phyloP scores from a whole-genome alignment of 2,329 filamentous ascomycete genomes.

The Trichocomaceae sp. region DNA sequence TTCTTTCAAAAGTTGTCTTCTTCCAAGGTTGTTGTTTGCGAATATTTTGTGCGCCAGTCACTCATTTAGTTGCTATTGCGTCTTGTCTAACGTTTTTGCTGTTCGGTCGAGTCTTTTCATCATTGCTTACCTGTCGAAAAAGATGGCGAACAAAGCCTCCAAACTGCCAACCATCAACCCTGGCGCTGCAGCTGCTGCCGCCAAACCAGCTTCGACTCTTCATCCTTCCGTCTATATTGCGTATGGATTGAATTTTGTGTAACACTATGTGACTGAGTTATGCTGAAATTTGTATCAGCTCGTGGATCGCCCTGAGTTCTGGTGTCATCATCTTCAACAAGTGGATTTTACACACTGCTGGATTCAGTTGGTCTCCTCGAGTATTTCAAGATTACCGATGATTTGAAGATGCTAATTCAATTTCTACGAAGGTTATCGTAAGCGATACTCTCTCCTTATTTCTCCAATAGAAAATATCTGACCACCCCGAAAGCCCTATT shows the following conservation, averaged over 20 bases:
- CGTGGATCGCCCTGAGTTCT: constrained; percentile 89
- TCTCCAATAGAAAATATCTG: background rate
- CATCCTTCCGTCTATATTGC: constrained; percentile 81
- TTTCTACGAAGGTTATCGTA: constrained; percentile 1
- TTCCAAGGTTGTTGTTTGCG: background rate
- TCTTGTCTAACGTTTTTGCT: background rate
- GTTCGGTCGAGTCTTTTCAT: background rate
- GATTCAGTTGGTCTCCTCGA: constrained; percentile 62
- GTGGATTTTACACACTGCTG: constrained; percentile 80
- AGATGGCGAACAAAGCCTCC: constrained; percentile 9
- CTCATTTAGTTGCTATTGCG: background rate
- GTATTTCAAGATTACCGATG: constrained; percentile 18
- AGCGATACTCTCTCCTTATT: background rate
- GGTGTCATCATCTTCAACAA: constrained; percentile 99
- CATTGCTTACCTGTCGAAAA: background rate
- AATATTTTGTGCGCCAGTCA: background rate
- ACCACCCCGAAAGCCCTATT: constrained; percentile 41
- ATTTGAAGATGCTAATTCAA: background rate
- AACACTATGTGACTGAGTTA: background rate
- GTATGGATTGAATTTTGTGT: constrained; percentile 32
- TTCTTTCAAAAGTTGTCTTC: too few relatives aligned
- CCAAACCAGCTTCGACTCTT: constrained; percentile 43
- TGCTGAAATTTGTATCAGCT: constrained; percentile 42
- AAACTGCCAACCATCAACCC: constrained; percentile 9
- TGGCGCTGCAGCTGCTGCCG: constrained; percentile 4